phyloP scores from a whole-genome alignment of 2,329 filamentous ascomycete genomes.

The Nothophaeocryptopus gaeumannii region DNA sequence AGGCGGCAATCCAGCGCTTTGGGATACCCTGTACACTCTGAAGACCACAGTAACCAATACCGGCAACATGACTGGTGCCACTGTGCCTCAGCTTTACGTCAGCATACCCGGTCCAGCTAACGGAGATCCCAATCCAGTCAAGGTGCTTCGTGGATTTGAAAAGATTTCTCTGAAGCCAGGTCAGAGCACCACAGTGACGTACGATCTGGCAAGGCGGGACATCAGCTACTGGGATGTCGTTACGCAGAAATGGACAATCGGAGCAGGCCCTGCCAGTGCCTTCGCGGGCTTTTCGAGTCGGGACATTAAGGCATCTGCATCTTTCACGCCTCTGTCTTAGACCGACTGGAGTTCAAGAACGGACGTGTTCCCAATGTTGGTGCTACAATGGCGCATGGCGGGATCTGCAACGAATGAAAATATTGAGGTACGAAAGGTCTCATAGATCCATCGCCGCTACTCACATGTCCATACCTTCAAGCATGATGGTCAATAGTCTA shows the following conservation, averaged over 20 bases:
- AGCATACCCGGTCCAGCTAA: constrained; percentile 43
- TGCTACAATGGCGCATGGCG: too few relatives aligned
- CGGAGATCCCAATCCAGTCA: constrained; percentile 44
- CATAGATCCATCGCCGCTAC: too few relatives aligned
- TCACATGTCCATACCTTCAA: too few relatives aligned
- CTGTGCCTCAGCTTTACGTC: constrained; percentile 60
- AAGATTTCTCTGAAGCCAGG: constrained; percentile 38
- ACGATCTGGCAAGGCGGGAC: constrained; percentile 36
- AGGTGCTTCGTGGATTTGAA: constrained; percentile 45
- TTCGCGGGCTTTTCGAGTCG: constrained; percentile 27
- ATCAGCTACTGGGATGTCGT: constrained; percentile 38
- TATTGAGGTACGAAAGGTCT: too few relatives aligned
- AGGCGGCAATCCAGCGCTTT: constrained; percentile 65
- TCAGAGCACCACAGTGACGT: constrained; percentile 26
- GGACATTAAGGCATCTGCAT: constrained; percentile 20
- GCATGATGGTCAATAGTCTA: too few relatives aligned
- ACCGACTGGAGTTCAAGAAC: too few relatives aligned
- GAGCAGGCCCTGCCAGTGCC: constrained; percentile 21
- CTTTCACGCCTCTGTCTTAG: constrained; percentile 16
- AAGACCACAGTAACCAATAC: constrained; percentile 59
- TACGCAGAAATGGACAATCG: constrained; percentile 35
- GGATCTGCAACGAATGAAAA: too few relatives aligned
- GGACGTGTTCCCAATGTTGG: too few relatives aligned
- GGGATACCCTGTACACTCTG: constrained; percentile 53
- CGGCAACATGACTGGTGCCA: constrained; percentile 53